These are phyloP conservation scores for Aspergillus biplanus DNA, from an alignment of 495 filamentous ascomycete species.

Conservation along the genomic window DNA sequence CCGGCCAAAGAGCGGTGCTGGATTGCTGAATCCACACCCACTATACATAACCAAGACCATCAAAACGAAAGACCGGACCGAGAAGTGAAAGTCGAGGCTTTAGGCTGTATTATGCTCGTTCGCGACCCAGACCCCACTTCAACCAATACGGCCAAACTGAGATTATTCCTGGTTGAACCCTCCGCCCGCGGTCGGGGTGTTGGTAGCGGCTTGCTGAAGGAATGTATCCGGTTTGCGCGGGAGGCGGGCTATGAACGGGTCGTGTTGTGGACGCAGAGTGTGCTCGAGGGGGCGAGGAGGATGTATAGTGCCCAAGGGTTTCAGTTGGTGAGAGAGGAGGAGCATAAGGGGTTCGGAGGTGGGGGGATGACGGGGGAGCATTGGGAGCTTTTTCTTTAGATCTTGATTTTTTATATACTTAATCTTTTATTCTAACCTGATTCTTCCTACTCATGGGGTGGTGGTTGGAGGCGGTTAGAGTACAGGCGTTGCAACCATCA, in stretches of 20 bases:
- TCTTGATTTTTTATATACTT: neutral
- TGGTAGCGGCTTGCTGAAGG: slow-evolving; percentile 26
- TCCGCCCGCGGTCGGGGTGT: slow-evolving; percentile 33
- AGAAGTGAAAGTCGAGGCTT: slow-evolving; percentile 19
- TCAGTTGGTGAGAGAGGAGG: slow-evolving; percentile 28
- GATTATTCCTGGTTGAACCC: slow-evolving; percentile 35
- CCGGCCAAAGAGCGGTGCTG: slow-evolving; percentile 31
- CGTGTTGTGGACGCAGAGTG: slow-evolving; percentile 34
- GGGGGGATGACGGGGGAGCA: slow-evolving; percentile 27
- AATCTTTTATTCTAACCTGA: no score
- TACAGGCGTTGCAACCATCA: slow-evolving; percentile 25
- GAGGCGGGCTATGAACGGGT: slow-evolving; percentile 32
- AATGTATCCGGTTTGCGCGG: slow-evolving; percentile 32
- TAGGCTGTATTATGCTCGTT: slow-evolving; percentile 37
- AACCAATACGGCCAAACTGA: slow-evolving; percentile 29
- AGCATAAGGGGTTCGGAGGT: slow-evolving; percentile 28
- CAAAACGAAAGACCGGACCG: neutral
- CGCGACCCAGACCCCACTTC: slow-evolving; percentile 22
- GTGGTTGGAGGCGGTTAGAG: neutral
- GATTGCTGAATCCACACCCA: slow-evolving; percentile 29
- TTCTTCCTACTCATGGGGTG: no score
- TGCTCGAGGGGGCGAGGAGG: slow-evolving; percentile 26
- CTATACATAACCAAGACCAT: neutral
- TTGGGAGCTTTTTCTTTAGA: slow-evolving; percentile 6
- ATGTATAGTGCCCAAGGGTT: slow-evolving; percentile 36